Conservation (phyloP, 331 rosid species). For the Quercus lobata region DNA sequence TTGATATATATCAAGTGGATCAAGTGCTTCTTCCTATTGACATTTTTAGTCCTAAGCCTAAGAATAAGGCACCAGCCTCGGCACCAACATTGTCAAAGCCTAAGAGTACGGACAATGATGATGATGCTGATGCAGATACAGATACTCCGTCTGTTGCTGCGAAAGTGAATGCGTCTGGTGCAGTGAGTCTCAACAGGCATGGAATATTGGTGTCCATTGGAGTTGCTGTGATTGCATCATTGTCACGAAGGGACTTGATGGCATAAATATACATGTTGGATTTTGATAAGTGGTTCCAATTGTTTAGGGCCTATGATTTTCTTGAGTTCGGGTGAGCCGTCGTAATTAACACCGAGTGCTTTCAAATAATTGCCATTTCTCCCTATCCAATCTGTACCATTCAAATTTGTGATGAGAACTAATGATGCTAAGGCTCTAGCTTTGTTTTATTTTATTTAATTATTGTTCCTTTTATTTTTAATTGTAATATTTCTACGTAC, state of each 20-base stretch:
- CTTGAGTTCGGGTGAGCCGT: constrained; percentile 19
- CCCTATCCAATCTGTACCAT: not conserved
- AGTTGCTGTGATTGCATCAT: constrained; percentile 8
- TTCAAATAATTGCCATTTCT: constrained; percentile 21
- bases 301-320: constrained; percentile 13
- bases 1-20: constrained; percentile 70
- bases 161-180: constrained; percentile 25
- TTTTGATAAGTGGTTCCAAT: not conserved
- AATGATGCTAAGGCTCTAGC: not conserved
- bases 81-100: constrained; percentile 38
- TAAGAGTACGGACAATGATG: constrained; percentile 36
- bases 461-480: not conserved
- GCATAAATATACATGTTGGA: not conserved
- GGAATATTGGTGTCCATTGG: not conserved
- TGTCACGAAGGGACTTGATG: constrained; percentile 24
- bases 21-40: constrained; percentile 74
- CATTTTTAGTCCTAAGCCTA: constrained; percentile 56
- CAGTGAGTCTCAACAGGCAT: constrained; percentile 6
- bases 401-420: constrained; percentile 24
- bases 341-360: constrained; percentile 27
- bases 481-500: not conserved
- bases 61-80: constrained; percentile 48
- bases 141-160: constrained; percentile 24
- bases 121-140: not conserved
- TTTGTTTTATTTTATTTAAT: not conserved